These are phyloP conservation scores for Leucocoprinus birnbaumii DNA, from an alignment of 768 basidiomycete genomes.

Conservation along the genomic window DNA sequence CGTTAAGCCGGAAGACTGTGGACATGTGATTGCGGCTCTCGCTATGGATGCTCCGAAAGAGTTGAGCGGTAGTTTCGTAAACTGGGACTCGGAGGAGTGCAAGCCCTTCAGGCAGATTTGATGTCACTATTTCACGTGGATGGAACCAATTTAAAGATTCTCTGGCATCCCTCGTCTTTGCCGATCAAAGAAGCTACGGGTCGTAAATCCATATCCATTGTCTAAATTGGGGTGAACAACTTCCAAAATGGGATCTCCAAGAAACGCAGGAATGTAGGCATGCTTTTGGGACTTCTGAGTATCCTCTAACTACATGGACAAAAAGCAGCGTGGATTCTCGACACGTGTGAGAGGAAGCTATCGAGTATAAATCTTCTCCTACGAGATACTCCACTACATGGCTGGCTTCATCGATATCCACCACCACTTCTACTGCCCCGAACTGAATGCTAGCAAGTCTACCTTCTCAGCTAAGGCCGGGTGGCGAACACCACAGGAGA, in stretches of 20 bases:
- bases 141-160: neutral
- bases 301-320: neutral
- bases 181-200: neutral
- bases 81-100: constrained; percentile 76
- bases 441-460: constrained; percentile 39
- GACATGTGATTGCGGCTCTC: constrained; percentile 76
- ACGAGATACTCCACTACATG: constrained; percentile 4
- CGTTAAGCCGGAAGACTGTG: constrained; percentile 70
- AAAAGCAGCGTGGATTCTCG: neutral
- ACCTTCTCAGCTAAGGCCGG: constrained; percentile 45
- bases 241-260: constrained; percentile 1
- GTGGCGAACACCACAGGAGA: constrained; percentile 60
- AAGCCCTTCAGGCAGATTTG: constrained; percentile 42
- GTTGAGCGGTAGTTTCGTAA: constrained; percentile 75
- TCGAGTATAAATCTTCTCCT: constrained; percentile 3
- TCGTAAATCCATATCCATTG: neutral
- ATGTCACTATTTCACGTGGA: neutral
- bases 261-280: neutral
- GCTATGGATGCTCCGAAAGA: constrained; percentile 59
- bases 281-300: neutral
- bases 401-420: constrained; percentile 61
- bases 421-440: constrained; percentile 68
- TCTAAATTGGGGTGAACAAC: constrained; percentile 7
- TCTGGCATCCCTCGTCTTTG: too few species aligned
- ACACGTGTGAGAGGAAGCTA: constrained; percentile 3